Evolutionary conservation across 2,329 filamentous ascomycete species (phyloP), one percentile per base, ranked within the genome.

Genomic region (Fusarium sarcochroum): DNA sequence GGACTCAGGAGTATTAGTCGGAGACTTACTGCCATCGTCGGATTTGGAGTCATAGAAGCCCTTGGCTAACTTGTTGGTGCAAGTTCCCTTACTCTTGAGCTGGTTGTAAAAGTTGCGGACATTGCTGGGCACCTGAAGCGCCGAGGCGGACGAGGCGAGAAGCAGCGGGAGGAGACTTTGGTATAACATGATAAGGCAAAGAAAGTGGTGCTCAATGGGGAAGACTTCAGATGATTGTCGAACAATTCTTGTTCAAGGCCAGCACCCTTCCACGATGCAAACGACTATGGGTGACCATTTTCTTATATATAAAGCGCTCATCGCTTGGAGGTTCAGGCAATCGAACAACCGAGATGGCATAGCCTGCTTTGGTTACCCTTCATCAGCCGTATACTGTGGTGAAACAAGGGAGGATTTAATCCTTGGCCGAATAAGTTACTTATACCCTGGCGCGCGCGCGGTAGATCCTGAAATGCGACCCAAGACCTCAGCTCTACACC

Each of bases 1-100:
- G 7, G 4, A 15, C 9, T 3, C 13, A 5, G 15, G 21, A 25
- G 8, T 7, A 6, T 10, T 9, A 6, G 15, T 20, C 25, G 9
- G 23, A 51, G 18, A 35, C 58, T 49, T 37, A 50, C 63, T 41
- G 14, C 54, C 59, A 41, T 64, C 35, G 11, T 66, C 59, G 32
- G 57, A 60, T 14, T 64, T 46, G 40, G 59, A 60, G 25, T 64
- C 53, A 18, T 48, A 63, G 32, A 66, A 66, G 15, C 59, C 63
- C 14, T 41, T 52, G 23, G 59, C 63, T 25, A 66, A 38, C 23
- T 60, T 50, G 32, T 64, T 50, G 47, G 50, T 56, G n/a, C 63
- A 66, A 14, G 35, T 35, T 5, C 54, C 59, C 13, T 59, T 56
- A 15, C 46, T 8, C 27, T 66, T 60, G 55, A 63, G 55, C 8